Evolutionary conservation across 2,329 filamentous ascomycete genomes (phyloP).

Genomic region (Botrytis byssoidea): DNA sequence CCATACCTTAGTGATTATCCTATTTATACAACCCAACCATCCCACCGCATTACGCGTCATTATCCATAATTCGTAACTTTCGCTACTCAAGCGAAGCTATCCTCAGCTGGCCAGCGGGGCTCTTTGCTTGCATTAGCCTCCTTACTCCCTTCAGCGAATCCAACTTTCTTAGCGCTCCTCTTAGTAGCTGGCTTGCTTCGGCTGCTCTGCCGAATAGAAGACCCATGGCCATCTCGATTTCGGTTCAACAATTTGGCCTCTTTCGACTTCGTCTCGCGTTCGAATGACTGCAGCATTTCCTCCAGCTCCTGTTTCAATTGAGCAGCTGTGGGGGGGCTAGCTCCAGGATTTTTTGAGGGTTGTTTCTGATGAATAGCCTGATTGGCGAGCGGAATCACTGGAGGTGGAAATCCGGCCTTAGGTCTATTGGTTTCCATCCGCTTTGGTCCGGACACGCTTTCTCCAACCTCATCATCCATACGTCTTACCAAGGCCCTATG

Average conservation of each 20-base stretch:
- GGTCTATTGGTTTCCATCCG: background rate
- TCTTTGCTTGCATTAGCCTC: background rate
- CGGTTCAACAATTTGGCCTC: background rate
- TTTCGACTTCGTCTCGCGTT: constrained; percentile 7
- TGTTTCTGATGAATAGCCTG: background rate
- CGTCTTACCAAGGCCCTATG: background rate
- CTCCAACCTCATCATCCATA: constrained; percentile 1
- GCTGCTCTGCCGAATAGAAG: background rate
- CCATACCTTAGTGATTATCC: constrained; percentile 21
- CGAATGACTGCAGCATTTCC: constrained; percentile 11
- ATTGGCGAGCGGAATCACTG: background rate
- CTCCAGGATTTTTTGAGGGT: background rate
- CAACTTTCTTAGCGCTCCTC: constrained; percentile 5
- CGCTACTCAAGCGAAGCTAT: constrained; percentile 36
- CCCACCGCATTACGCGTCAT: constrained; percentile 24
- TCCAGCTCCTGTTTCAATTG: constrained; percentile 10
- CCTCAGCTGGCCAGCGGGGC: constrained; percentile 35
- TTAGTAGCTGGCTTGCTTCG: background rate
- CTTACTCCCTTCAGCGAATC: constrained; percentile 4
- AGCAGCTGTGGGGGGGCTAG: background rate
- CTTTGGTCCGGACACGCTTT: background rate
- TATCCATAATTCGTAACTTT: constrained; percentile 21
- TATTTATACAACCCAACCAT: constrained; percentile 25
- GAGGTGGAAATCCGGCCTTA: background rate
- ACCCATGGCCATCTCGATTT: background rate